A percentile compares a stretch with the other conserved stretches of the same genome.
phyloP scores from a whole-genome alignment of 1,284 basidiomycete genomes.

The Puccinia horiana region DNA sequence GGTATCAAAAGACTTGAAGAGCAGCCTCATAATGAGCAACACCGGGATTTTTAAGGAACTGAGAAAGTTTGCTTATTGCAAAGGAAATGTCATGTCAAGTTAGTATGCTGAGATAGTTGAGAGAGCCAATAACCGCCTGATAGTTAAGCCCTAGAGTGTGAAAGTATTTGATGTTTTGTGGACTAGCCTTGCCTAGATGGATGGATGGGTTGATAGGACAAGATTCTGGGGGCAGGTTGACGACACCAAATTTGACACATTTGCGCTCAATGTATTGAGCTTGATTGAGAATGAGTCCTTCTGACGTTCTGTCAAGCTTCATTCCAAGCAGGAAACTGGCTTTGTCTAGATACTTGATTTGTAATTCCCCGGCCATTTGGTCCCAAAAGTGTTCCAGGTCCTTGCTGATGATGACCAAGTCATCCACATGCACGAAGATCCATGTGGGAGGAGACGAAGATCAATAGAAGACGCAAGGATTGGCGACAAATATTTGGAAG shows the following conservation, averaged over 20 bases:
- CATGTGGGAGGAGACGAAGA: neutral
- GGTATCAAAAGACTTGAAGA: constrained; percentile 15
- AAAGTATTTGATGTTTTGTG: neutral
- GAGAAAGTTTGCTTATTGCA: constrained; percentile 3
- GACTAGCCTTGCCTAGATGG: neutral
- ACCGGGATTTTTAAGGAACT: constrained; percentile 15
- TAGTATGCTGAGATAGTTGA: neutral
- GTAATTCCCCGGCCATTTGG: neutral
- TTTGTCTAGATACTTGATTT: neutral
- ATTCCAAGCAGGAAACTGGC: neutral
- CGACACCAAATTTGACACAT: neutral
- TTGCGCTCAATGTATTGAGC: neutral
- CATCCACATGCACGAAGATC: constrained; percentile 20
- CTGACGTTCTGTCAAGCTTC: neutral
- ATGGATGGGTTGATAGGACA: neutral
- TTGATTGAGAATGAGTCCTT: neutral
- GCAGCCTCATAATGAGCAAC: neutral
- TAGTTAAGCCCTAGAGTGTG: neutral
- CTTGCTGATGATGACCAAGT: neutral
- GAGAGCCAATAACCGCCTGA: neutral
- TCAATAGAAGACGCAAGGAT: constrained; percentile 5
- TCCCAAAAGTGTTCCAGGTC: neutral
- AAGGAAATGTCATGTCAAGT: constrained; percentile 9
- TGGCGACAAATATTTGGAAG: neutral
- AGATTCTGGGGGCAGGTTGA: neutral